Evolutionary conservation across 495 filamentous ascomycete genomes (phyloP).

Genomic region (Podospora comata): DNA sequence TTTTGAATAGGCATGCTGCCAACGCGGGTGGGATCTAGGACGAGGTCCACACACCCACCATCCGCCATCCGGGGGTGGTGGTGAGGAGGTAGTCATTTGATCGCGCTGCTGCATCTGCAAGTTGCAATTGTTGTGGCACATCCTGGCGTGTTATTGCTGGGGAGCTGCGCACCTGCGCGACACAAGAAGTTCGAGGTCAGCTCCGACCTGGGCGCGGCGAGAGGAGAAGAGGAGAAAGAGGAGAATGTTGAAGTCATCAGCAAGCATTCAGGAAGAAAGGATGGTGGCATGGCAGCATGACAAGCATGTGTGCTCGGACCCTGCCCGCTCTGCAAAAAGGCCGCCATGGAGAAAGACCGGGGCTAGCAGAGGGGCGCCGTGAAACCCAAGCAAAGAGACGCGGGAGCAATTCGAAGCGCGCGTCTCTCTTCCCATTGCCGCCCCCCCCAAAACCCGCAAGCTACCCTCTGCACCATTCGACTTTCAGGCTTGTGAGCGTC

Average conservation of each 20-base stretch:
- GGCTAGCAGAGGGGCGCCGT: background rate
- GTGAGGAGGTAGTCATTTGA: slow-evolving; percentile 31
- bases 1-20: background rate
- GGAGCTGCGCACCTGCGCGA: slow-evolving; percentile 17
- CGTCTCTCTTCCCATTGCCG: slow-evolving; percentile 37
- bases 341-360: slow-evolving; percentile 7
- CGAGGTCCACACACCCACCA: slow-evolving; percentile 12
- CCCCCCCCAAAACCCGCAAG: slow-evolving; percentile 24
- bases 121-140: slow-evolving; percentile 21
- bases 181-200: background rate
- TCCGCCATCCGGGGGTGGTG: slow-evolving; percentile 5
- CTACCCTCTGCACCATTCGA: slow-evolving; percentile 34
- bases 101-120: slow-evolving; percentile 36
- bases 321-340: background rate
- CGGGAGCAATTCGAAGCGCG: slow-evolving; percentile 38
- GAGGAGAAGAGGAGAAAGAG: background rate
- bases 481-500: slow-evolving; percentile 26
- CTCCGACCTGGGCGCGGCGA: background rate
- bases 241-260: background rate
- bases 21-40: slow-evolving; percentile 1
- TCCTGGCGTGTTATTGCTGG: slow-evolving; percentile 17
- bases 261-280: background rate
- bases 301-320: slow-evolving; percentile 3
- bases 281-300: background rate
- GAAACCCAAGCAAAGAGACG: slow-evolving; percentile 11